A percentile compares a stretch with the other conserved stretches of the same genome.
Evolutionary conservation across 257 asterid species (phyloP).

Genomic region (Ajuga chamaepitys): DNA sequence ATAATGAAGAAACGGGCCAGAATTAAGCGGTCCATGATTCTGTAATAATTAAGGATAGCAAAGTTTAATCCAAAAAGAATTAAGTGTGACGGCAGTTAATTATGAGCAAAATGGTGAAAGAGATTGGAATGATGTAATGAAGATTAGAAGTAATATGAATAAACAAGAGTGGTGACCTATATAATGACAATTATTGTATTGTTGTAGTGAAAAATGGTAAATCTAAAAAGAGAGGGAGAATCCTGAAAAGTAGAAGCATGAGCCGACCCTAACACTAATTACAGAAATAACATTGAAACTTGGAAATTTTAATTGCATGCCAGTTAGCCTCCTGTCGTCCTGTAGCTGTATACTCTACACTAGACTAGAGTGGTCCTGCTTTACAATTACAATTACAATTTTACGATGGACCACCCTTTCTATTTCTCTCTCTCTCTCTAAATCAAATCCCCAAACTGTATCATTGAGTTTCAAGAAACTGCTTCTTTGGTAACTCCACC

Average conservation of each 20-base stretch:
- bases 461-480: background rate
- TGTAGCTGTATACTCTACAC: background rate
- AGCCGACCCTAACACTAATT: background rate
- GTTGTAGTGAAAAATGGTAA: background rate
- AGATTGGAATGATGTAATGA: background rate
- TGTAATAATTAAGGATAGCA: background rate
- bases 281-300: constrained; percentile 16
- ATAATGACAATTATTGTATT: too few species aligned
- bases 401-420: constrained; percentile 4
- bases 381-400: too few species aligned
- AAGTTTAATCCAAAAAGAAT: background rate
- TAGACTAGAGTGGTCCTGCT: constrained; percentile 16
- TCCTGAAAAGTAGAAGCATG: constrained; percentile 12
- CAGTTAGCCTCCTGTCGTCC: background rate
- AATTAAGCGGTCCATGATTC: background rate
- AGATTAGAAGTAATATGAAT: too few species aligned
- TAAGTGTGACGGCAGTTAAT: background rate
- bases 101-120: background rate
- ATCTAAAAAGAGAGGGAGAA: background rate
- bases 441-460: background rate
- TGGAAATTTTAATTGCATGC: constrained; percentile 13
- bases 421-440: too few species aligned
- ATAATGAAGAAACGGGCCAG: too few species aligned
- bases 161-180: too few species aligned
- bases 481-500: background rate